These are phyloP conservation scores for Globisporangium nunn DNA, from an alignment of 352 stramenopile genomes.

Conservation along the genomic window DNA sequence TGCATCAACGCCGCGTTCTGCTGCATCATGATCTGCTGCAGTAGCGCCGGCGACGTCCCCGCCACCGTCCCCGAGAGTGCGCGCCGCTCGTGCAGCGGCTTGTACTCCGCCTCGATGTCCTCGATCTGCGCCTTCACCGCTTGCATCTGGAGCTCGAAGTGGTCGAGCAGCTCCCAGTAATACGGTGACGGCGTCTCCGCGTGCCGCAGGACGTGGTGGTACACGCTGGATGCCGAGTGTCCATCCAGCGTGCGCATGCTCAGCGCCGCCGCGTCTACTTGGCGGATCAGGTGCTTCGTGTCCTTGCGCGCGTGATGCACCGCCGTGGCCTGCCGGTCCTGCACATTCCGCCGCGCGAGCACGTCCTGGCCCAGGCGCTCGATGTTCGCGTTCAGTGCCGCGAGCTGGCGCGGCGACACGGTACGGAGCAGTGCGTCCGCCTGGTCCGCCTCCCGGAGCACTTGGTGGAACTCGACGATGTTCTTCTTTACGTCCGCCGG, in stretches of 20 bases:
- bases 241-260: conserved; percentile 58
- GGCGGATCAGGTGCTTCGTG: conserved; percentile 64
- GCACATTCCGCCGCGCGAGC: conserved; percentile 45
- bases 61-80: not conserved
- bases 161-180: conserved; percentile 70
- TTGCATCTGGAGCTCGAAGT: conserved; percentile 69
- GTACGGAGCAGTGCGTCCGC: conserved; percentile 69
- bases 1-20: conserved; percentile 78
- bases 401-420: conserved; percentile 49
- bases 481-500: conserved; percentile 71
- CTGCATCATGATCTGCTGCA: conserved; percentile 71
- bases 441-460: conserved; percentile 67
- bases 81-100: conserved; percentile 37
- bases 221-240: conserved; percentile 28
- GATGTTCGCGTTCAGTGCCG: conserved; percentile 50
- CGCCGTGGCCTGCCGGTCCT: conserved; percentile 44
- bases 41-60: conserved; percentile 22
- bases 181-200: conserved; percentile 77
- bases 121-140: conserved; percentile 71
- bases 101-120: conserved; percentile 56
- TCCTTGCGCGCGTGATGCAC: conserved; percentile 71
- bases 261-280: conserved; percentile 61
- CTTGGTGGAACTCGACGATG: conserved; percentile 67
- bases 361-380: conserved; percentile 55
- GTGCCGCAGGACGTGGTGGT: conserved; percentile 64